Conservation (phyloP, 306 rosid genomes). For the Mimosa pudica region DNA sequence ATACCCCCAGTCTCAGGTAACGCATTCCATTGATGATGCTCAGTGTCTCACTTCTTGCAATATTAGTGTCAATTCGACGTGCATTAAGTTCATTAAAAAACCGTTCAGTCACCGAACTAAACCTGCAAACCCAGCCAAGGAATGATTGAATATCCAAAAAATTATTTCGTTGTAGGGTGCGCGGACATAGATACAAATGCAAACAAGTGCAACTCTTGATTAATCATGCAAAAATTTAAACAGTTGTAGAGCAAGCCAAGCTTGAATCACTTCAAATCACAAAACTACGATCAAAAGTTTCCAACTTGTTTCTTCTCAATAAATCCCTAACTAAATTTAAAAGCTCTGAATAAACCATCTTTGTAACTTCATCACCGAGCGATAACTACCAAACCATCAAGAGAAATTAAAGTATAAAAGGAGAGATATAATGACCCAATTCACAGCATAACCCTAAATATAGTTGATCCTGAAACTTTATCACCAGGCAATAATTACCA, state of each 20-base stretch:
- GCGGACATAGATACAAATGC: conserved; percentile 1
- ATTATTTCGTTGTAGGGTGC: background rate
- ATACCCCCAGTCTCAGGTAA: conserved; percentile 96
- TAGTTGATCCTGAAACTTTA: background rate
- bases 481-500: too few species aligned
- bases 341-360: conserved; percentile 5
- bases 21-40: conserved; percentile 99
- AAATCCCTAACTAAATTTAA: conserved; percentile 3
- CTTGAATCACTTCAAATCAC: conserved; percentile 19
- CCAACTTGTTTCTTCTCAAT: conserved; percentile 24
- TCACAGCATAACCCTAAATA: background rate
- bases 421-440: conserved; percentile 9
- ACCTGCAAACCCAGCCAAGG: conserved; percentile 58
- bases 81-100: conserved; percentile 97
- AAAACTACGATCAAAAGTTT: conserved; percentile 29
- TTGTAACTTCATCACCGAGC: background rate
- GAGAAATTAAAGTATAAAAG: conserved; percentile 2
- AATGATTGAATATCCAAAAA: conserved; percentile 32
- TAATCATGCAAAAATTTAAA: background rate
- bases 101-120: conserved; percentile 97
- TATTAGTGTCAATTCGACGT: conserved; percentile 86
- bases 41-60: conserved; percentile 93
- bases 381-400: background rate
- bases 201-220: background rate
- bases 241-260: background rate